Evolutionary conservation across 1,284 basidiomycete species (phyloP), one percentile per base, ranked within the genome.

Genomic region (Apiotrichum sp.): DNA sequence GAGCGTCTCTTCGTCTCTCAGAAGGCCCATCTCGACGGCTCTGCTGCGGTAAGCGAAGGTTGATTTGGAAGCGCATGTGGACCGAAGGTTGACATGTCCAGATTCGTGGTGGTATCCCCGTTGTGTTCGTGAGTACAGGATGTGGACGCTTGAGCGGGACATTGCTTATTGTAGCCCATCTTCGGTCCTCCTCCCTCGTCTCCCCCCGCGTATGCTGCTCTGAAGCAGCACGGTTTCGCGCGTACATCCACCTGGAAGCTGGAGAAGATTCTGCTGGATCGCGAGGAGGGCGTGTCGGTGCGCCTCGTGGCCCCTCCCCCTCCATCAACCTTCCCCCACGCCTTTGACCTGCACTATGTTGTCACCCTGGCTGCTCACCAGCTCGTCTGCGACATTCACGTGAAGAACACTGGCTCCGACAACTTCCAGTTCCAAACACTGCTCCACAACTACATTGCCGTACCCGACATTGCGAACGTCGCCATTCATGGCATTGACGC

Each of bases 191-290:
- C 90, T 35, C 74, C 74, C 11, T 63, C 70, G 6, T 68, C 66
- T 13, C 70, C 72, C 2, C 62, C 69, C 34, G 76, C 76, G 58
- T 89, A 93, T 70, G 70, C 75, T n/a, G 82, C 82, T 42, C 80
- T 95, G 6, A 56, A 78, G 6, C 89, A 92, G 69, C 91, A 93
- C 71, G 91, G 91, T 0, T 93, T 92, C 68, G 90, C 87, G 14
- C 81, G 91, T 48, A 89, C 78, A 62, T 80, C 82, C 36, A 71
- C 68, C 13, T 95, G 91, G 91, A 77, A 75, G 29, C 85, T 84
- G 67, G 83, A 84, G 61, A 72, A 78, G 40, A 76, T 83, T 13
- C 78, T 89, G 34, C 80, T 83, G 79, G 87, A 92, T 65, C 83
- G 85, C 56, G 81, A 82, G 4, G 80, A 82, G 22, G 83, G 82